Evolutionary conservation across 1,284 basidiomycete species (phyloP).

Genomic region (Rhodotorula sp.): DNA sequence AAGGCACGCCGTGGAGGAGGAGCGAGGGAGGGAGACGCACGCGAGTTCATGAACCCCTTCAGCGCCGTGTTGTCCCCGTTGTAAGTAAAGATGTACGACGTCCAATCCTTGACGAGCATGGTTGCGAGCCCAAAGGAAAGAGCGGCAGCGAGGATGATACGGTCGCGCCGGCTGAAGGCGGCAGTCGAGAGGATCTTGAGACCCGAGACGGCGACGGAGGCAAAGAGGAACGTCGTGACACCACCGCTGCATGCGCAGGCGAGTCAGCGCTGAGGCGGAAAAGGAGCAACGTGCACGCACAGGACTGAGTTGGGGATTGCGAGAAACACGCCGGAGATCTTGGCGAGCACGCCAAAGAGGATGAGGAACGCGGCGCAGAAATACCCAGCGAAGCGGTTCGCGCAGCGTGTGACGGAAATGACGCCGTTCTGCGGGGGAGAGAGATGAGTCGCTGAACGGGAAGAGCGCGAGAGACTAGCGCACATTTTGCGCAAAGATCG

Average conservation of each 20-base stretch:
- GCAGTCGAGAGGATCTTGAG: neutral
- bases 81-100: neutral
- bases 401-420: neutral
- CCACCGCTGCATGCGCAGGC: neutral
- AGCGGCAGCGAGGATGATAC: neutral
- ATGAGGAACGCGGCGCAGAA: neutral
- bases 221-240: neutral
- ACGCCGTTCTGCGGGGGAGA: neutral
- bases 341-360: slow-evolving; percentile 1
- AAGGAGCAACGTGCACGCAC: neutral
- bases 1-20: neutral
- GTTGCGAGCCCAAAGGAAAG: neutral
- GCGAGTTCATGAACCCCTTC: neutral
- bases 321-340: slow-evolving; percentile 1
- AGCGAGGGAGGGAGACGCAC: too few species aligned
- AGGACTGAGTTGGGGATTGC: neutral
- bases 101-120: neutral
- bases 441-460: neutral
- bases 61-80: neutral
- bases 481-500: neutral
- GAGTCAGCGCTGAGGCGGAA: neutral
- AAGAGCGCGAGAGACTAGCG: neutral
- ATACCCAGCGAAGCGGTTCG: neutral
- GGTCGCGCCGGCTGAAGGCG: neutral
- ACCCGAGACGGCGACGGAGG: neutral